Evolutionary conservation across 176 grass and related monocot species (phyloP).

Genomic region (Chloris gayana): DNA sequence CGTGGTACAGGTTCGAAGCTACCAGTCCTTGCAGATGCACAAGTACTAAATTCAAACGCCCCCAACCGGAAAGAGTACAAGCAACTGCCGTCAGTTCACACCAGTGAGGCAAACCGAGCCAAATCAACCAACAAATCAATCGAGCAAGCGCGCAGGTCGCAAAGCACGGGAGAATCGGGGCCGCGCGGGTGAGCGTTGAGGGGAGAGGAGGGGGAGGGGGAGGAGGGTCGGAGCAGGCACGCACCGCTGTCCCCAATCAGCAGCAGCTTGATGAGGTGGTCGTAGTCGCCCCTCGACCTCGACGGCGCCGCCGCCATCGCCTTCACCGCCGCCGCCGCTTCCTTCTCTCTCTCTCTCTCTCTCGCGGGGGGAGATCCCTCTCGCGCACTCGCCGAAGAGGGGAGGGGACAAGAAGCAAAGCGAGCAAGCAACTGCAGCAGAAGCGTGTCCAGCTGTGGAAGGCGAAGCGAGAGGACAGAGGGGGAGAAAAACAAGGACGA

Average conservation of each 20-base stretch:
- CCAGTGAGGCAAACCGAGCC: background rate
- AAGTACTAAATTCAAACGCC: background rate
- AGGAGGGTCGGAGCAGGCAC: background rate
- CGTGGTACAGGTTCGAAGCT: background rate
- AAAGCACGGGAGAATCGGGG: background rate
- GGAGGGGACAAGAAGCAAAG: constrained; percentile 15
- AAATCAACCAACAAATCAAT: background rate
- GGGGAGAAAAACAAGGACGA: background rate
- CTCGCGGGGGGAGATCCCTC: background rate
- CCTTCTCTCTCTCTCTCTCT: background rate
- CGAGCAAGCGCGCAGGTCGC: background rate
- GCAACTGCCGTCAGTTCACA: background rate
- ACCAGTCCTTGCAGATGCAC: background rate
- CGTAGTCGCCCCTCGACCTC: constrained; percentile 54
- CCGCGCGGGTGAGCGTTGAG: background rate
- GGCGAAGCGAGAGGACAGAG: background rate
- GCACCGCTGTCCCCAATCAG: constrained; percentile 61
- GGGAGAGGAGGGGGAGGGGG: too few relatives aligned
- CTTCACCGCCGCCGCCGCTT: background rate
- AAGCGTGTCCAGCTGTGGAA: background rate
- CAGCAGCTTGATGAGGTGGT: constrained; percentile 62
- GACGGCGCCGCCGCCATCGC: constrained; percentile 46
- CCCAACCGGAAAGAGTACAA: background rate
- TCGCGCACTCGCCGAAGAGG: background rate
- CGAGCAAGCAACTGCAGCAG: background rate